Evolutionary conservation across 2,329 filamentous ascomycete genomes (phyloP).

Genomic region (Aspergillus pseudotamarii): DNA sequence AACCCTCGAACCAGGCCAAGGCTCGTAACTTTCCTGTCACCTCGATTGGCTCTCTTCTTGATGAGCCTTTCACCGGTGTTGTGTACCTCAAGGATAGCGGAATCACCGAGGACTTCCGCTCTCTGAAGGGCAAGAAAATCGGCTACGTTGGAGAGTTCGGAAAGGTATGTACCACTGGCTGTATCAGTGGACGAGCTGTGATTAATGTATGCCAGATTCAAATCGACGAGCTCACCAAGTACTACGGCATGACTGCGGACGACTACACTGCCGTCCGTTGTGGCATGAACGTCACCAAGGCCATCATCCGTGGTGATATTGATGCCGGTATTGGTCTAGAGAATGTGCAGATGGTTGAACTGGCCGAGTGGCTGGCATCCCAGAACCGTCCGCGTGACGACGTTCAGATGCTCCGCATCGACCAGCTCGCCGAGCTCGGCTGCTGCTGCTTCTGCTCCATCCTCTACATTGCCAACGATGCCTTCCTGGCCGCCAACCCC

Average conservation of each 20-base stretch:
- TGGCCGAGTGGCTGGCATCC: slow-evolving; percentile 71
- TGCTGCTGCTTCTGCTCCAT: slow-evolving; percentile 86
- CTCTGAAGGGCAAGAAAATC: slow-evolving; percentile 74
- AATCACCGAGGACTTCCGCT: slow-evolving; percentile 74
- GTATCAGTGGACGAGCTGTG: neutral
- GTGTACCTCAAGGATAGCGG: slow-evolving; percentile 75
- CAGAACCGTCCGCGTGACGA: slow-evolving; percentile 67
- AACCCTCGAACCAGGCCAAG: slow-evolving; percentile 59
- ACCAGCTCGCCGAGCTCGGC: slow-evolving; percentile 75
- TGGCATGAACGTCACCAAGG: slow-evolving; percentile 79
- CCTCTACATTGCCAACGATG: slow-evolving; percentile 77
- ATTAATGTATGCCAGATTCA: slow-evolving; percentile 59
- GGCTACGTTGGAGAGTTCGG: slow-evolving; percentile 81
- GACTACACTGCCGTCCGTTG: slow-evolving; percentile 79
- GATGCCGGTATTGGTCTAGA: slow-evolving; percentile 77
- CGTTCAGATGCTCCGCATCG: slow-evolving; percentile 79
- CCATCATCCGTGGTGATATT: slow-evolving; percentile 72
- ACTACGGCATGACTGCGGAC: slow-evolving; percentile 72
- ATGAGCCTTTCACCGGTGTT: slow-evolving; percentile 79
- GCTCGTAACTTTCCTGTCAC: slow-evolving; percentile 72
- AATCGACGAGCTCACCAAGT: slow-evolving; percentile 76
- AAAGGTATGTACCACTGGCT: slow-evolving; percentile 48
- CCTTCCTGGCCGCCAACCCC: slow-evolving; percentile 67
- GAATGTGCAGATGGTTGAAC: slow-evolving; percentile 82
- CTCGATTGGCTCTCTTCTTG: slow-evolving; percentile 73